Evolutionary conservation across 495 filamentous ascomycete species (phyloP).

Genomic region (Zalerion maritima): DNA sequence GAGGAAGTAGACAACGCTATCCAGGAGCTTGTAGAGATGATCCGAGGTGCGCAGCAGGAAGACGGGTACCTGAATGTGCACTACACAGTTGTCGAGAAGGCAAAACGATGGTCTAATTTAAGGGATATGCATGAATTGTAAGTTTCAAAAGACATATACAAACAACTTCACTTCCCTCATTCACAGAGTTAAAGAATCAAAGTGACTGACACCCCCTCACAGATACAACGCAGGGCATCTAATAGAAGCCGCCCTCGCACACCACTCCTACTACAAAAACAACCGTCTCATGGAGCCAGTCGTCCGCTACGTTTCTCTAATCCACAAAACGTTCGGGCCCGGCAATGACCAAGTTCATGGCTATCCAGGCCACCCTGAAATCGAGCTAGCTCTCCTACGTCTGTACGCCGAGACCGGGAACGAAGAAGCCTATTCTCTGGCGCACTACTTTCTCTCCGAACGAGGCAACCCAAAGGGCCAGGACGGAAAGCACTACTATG

Average conservation of each 20-base stretch:
- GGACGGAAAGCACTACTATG: constrained; percentile 34
- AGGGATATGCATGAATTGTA: constrained; percentile 48
- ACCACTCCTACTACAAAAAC: constrained; percentile 35
- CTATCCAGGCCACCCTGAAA: constrained; percentile 47
- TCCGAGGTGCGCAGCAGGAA: constrained; percentile 34
- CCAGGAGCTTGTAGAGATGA: constrained; percentile 40
- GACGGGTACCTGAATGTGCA: constrained; percentile 49
- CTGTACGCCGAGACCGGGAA: constrained; percentile 33
- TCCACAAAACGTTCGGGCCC: constrained; percentile 33
- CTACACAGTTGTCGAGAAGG: constrained; percentile 38
- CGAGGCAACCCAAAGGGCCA: constrained; percentile 37
- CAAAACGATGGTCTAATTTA: constrained; percentile 39
- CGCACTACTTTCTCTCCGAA: constrained; percentile 41
- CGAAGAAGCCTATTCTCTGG: constrained; percentile 32
- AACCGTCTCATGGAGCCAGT: constrained; percentile 35
- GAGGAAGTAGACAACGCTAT: constrained; percentile 35
- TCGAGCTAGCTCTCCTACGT: constrained; percentile 42
- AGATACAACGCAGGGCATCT: constrained; percentile 47
- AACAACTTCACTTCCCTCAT: background rate
- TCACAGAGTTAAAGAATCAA: background rate
- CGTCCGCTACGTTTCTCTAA: constrained; percentile 38
- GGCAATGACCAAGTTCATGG: constrained; percentile 33
- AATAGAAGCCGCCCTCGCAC: constrained; percentile 43
- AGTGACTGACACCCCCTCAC: background rate
- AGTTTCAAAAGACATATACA: constrained; percentile 15